Conservation (phyloP, 2,329 filamentous ascomycete species). For the Ophiobolus disseminans region DNA sequence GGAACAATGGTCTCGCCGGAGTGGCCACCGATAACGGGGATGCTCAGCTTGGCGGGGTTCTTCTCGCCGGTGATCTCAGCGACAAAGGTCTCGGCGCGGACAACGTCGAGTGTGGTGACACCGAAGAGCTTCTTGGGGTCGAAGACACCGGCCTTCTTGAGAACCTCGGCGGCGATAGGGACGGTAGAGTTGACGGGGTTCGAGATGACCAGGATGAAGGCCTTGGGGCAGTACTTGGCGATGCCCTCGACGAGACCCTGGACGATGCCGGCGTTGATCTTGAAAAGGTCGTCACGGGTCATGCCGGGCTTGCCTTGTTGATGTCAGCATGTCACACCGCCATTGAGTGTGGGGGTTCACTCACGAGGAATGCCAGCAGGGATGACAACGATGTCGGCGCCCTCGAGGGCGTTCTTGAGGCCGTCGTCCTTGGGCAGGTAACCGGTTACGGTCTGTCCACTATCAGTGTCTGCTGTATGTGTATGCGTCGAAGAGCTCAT, state of each 20-base stretch:
- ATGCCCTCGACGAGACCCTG: constrained; percentile 89
- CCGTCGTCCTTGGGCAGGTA: constrained; percentile 86
- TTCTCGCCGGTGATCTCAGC: constrained; percentile 82
- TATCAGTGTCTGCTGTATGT: constrained; percentile 20
- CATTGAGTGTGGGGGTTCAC: constrained; percentile 9
- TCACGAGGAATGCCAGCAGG: constrained; percentile 96
- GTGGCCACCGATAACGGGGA: constrained; percentile 96
- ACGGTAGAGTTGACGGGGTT: constrained; percentile 99
- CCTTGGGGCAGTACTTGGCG: constrained; percentile 88
- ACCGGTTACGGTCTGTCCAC: constrained; percentile 74
- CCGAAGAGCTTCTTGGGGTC: constrained; percentile 95
- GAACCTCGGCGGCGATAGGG: constrained; percentile 94
- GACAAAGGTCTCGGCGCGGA: constrained; percentile 96
- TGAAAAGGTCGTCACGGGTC: constrained; percentile 99
- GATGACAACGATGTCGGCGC: constrained; percentile 95
- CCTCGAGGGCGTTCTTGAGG: constrained; percentile 85
- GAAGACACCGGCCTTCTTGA: constrained; percentile 92
- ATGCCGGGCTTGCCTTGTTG: constrained; percentile 91
- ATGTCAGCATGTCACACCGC: constrained; percentile 19
- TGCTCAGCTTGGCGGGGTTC: constrained; percentile 80
- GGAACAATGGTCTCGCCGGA: constrained; percentile 98
- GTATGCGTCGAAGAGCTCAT: constrained; percentile 46
- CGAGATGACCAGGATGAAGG: constrained; percentile 95
- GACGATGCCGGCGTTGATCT: constrained; percentile 98
- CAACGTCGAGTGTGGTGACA: constrained; percentile 98